These are phyloP conservation scores for Pochonia chlamydosporia DNA, from an alignment of 2,329 filamentous ascomycete genomes.

Conservation along the genomic window DNA sequence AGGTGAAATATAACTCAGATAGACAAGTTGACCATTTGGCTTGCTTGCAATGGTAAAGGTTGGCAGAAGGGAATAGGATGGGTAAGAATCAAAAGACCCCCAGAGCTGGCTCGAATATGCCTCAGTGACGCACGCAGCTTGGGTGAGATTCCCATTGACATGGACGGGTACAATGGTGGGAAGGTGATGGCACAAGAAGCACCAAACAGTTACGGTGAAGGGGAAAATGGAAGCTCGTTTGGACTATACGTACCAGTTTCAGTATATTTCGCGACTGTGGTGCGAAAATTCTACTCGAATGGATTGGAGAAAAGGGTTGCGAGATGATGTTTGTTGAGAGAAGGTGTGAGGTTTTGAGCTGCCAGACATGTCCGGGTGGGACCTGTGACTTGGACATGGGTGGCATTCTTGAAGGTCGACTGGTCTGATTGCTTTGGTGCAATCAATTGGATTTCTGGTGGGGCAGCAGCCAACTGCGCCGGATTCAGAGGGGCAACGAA, in stretches of 20 bases:
- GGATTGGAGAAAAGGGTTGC: neutral
- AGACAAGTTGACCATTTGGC: neutral
- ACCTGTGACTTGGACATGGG: neutral
- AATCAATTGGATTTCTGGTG: constrained; percentile 10
- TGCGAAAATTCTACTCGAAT: neutral
- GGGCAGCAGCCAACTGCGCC: constrained; percentile 11
- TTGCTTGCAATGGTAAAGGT: neutral
- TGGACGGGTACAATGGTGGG: neutral
- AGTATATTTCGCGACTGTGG: neutral
- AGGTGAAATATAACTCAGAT: neutral
- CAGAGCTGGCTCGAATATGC: constrained; percentile 1
- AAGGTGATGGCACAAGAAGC: neutral
- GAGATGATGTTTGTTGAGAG: constrained; percentile 6
- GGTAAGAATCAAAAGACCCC: neutral
- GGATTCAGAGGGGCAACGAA: constrained; percentile 2
- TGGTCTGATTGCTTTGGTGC: neutral
- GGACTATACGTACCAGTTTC: neutral
- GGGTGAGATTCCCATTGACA: constrained; percentile 6
- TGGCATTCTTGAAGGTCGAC: too few relatives aligned
- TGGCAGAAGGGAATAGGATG: neutral
- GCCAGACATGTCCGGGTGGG: constrained; percentile 6
- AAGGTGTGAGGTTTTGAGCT: constrained; percentile 3
- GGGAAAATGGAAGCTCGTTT: neutral
- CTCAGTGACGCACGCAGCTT: constrained; percentile 11
- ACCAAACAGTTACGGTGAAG: neutral